A percentile compares a stretch with the other conserved stretches of the same genome.
Conservation (phyloP, 805 yeast genomes). For the Candida corydali region DNA sequence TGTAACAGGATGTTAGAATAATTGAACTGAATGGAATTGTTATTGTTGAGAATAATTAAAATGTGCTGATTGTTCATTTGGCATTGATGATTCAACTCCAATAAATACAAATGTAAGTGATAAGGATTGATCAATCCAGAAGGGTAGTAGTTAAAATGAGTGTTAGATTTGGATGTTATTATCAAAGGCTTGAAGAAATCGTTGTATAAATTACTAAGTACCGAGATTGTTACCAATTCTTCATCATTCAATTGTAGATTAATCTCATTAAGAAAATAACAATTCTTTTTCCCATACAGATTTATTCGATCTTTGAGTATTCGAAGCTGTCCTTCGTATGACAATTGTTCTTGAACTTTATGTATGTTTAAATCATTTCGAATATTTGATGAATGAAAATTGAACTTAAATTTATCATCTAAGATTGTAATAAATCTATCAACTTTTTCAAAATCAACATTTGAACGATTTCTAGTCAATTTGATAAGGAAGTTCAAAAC, state of each 20-base stretch:
- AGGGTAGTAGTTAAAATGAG: conserved; percentile 9
- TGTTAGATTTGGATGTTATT: conserved; percentile 2
- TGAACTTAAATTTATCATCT: too few species aligned
- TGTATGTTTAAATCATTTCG: too few species aligned
- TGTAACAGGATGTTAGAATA: conserved; percentile 9
- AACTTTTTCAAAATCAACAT: too few species aligned
- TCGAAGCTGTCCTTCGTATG: too few species aligned
- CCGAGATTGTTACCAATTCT: conserved; percentile 6
- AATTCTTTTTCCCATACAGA: conserved; percentile 8
- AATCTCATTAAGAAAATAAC: conserved; percentile 10
- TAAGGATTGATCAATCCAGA: conserved; percentile 9
- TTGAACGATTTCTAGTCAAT: too few species aligned
- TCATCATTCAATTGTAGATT: conserved; percentile 4
- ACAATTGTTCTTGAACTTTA: too few species aligned
- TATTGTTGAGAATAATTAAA: conserved; percentile 7
- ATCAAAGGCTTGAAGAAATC: conserved; percentile 11
- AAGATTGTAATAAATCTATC: too few species aligned
- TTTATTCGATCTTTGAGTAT: too few species aligned
- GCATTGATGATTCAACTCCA: conserved; percentile 8
- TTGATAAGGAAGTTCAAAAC: too few species aligned
- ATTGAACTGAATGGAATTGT: neutral
- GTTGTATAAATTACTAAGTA: conserved; percentile 7
- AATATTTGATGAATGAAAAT: too few species aligned
- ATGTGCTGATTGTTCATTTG: conserved; percentile 6
- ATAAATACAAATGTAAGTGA: conserved; percentile 9